phyloP scores from a whole-genome alignment of 2,329 filamentous ascomycete species.

The Ceratocystis cubensis region DNA sequence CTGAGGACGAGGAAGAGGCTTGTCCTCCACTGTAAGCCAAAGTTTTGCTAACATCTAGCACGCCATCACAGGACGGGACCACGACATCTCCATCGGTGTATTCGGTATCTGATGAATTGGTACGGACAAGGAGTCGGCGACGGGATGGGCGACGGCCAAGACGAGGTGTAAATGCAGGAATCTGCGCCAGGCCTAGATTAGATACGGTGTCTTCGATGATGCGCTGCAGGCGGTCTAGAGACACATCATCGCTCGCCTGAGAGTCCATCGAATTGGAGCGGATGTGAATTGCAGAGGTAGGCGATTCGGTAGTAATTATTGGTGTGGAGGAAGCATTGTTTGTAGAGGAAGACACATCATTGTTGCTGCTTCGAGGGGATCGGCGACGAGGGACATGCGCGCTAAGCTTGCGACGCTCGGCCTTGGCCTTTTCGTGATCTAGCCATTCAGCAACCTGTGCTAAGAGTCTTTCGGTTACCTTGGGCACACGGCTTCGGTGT shows the following conservation, averaged over 20 bases:
- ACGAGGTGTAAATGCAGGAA: constrained; percentile 35
- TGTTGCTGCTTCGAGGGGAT: constrained; percentile 24
- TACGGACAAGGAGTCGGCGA: constrained; percentile 29
- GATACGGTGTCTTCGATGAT: constrained; percentile 61
- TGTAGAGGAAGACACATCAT: constrained; percentile 19
- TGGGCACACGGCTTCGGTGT: constrained; percentile 16
- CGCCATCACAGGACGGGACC: constrained; percentile 74
- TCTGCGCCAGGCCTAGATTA: constrained; percentile 37
- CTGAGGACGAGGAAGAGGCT: constrained; percentile 28
- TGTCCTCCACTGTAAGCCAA: constrained; percentile 56
- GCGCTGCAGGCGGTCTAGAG: constrained; percentile 66
- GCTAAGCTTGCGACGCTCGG: constrained; percentile 40
- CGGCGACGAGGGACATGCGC: constrained; percentile 30
- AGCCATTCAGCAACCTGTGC: constrained; percentile 74
- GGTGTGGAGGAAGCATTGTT: background rate
- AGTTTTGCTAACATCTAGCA: constrained; percentile 82
- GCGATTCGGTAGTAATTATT: background rate
- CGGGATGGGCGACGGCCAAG: constrained; percentile 33
- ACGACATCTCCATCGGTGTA: constrained; percentile 65
- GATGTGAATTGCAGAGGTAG: constrained; percentile 21
- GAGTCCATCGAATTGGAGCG: constrained; percentile 48
- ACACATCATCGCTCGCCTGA: constrained; percentile 51
- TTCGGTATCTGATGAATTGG: constrained; percentile 71
- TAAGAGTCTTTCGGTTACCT: constrained; percentile 44
- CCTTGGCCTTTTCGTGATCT: constrained; percentile 58